Evolutionary conservation across 2,329 filamentous ascomycete genomes (phyloP).

Genomic region (Monosporascus sp.): DNA sequence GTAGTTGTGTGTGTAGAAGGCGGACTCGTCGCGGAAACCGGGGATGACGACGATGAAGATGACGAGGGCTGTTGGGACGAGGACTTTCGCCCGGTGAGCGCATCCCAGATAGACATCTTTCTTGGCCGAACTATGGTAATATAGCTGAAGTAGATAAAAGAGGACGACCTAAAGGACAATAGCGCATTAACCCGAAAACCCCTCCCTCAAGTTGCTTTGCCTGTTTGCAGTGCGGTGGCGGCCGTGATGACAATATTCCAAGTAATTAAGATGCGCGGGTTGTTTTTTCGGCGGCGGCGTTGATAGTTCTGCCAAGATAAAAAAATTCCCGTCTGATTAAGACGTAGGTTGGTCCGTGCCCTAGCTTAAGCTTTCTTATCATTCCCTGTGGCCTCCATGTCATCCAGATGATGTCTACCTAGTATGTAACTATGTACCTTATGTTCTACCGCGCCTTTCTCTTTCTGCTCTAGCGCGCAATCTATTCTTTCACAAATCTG

Average conservation of each 20-base stretch:
- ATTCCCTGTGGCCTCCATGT: no score
- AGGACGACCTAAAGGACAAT: not conserved
- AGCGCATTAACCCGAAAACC: no score
- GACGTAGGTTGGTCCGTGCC: not conserved
- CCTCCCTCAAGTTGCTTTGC: constrained; percentile 1
- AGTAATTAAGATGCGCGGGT: not conserved
- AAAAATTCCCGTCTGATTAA: constrained; percentile 2
- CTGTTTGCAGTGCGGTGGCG: no score
- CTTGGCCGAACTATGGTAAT: constrained; percentile 5
- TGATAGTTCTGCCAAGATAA: not conserved
- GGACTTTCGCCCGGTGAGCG: constrained; percentile 55
- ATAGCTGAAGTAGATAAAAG: constrained; percentile 6
- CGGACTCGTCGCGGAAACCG: constrained; percentile 33
- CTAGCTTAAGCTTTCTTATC: no score
- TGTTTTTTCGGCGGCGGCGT: not conserved
- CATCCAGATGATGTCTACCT: no score
- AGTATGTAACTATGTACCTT: not conserved
- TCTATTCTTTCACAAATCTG: not conserved
- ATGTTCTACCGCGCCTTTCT: not conserved
- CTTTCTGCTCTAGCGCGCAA: not conserved
- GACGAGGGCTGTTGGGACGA: constrained; percentile 30
- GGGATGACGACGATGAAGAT: constrained; percentile 16
- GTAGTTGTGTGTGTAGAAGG: constrained; percentile 41
- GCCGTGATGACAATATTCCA: no score
- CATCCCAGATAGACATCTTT: constrained; percentile 55